Conservation (phyloP, 305 asterid species). For the Lippia alba region DNA sequence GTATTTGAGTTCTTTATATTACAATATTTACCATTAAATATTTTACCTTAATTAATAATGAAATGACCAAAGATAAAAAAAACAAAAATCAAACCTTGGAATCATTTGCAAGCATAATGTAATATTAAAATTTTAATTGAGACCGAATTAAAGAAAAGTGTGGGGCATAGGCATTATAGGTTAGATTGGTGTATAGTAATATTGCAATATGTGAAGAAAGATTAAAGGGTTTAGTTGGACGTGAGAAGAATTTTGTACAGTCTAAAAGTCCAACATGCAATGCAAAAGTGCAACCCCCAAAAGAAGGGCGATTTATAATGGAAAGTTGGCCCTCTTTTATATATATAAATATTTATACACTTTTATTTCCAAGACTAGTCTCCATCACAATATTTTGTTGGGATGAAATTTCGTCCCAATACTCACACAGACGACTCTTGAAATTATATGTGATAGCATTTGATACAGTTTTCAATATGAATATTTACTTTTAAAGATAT, state of each 20-base stretch:
- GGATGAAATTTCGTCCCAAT: slow-evolving; percentile 21
- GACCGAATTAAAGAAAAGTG: not conserved
- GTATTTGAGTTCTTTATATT: no score
- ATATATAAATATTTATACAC: not conserved
- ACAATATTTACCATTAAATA: no score
- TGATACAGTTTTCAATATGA: no score
- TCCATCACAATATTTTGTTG: slow-evolving; percentile 34
- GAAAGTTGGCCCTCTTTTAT: slow-evolving; percentile 47
- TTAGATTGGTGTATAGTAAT: slow-evolving; percentile 6
- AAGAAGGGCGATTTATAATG: slow-evolving; percentile 32
- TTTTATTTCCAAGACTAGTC: slow-evolving; percentile 38
- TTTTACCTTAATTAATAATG: no score
- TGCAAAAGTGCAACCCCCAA: slow-evolving; percentile 37
- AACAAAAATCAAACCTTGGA: no score
- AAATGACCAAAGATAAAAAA: no score
- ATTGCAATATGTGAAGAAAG: slow-evolving; percentile 23
- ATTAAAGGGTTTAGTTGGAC: slow-evolving; percentile 33
- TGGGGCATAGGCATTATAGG: slow-evolving; percentile 17
- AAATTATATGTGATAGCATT: no score
- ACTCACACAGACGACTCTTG: no score
- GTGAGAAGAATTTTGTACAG: slow-evolving; percentile 31
- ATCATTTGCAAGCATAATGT: no score
- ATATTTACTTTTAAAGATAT: no score
- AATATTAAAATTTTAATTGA: no score
- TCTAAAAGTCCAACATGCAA: slow-evolving; percentile 59